A percentile compares a stretch with the other conserved stretches of the same genome.
Evolutionary conservation across 768 basidiomycete genomes (phyloP).

Genomic region (Clathrus columnatus): DNA sequence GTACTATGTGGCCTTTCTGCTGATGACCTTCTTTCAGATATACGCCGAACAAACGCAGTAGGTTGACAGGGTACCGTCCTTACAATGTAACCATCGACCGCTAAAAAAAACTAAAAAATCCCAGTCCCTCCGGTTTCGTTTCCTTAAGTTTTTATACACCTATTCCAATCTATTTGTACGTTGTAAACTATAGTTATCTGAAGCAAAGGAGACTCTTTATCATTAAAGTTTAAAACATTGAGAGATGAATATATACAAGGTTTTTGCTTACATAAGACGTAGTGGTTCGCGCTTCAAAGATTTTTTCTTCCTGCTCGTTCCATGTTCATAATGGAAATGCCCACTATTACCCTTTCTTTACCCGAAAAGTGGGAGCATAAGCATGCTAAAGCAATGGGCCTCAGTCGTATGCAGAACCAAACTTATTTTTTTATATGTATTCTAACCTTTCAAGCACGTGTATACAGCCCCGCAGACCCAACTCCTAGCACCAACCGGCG

Average conservation of each 20-base stretch:
- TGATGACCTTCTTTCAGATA: constrained; percentile 37
- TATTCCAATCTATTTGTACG: background rate
- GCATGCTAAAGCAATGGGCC: constrained; percentile 25
- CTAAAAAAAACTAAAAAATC: no score
- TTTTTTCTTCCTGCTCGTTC: constrained; percentile 3
- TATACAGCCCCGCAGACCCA: constrained; percentile 33
- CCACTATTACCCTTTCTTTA: constrained; percentile 34
- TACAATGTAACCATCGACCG: no score
- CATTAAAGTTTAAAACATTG: no score
- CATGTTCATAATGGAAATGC: constrained; percentile 25
- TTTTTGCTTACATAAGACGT: background rate
- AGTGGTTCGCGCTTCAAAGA: background rate
- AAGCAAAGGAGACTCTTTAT: no score
- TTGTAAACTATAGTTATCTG: no score
- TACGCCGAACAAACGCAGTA: constrained; percentile 67
- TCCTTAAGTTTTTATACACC: no score
- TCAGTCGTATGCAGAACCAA: constrained; percentile 22
- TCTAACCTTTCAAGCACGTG: constrained; percentile 8
- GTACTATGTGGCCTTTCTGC: constrained; percentile 3
- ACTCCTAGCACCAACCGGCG: constrained; percentile 74
- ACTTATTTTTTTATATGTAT: constrained; percentile 10
- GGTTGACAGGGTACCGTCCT: no score
- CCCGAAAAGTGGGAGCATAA: constrained; percentile 39
- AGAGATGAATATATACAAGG: no score
- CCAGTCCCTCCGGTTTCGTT: no score